phyloP scores from a whole-genome alignment of 352 stramenopile genomes.

The Achlya hypogyna region DNA sequence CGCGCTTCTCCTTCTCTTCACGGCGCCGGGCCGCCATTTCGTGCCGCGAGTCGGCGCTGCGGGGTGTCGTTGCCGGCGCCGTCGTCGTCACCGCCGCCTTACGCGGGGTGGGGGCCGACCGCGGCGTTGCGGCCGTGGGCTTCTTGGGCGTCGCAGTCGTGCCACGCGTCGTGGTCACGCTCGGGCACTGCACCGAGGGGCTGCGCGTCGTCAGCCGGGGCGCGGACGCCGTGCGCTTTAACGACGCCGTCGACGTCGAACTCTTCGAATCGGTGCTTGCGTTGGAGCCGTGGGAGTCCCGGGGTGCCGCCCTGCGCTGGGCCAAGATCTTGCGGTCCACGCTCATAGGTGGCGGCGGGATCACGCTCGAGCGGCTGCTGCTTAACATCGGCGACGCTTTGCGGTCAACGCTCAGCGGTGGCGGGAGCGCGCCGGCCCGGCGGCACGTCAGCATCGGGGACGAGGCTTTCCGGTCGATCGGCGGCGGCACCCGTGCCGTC shows the following conservation, averaged over 20 bases:
- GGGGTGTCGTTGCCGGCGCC: neutral
- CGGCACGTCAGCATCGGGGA: neutral
- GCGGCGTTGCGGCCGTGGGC: no score
- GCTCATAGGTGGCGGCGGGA: no score
- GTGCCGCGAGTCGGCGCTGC: neutral
- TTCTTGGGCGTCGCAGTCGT: neutral
- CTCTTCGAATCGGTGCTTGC: neutral
- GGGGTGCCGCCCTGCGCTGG: neutral
- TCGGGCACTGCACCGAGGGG: neutral
- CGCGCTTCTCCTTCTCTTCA: slow-evolving; percentile 20
- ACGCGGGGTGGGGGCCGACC: neutral
- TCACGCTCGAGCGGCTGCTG: no score
- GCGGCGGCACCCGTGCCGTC: no score
- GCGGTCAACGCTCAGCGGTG: neutral
- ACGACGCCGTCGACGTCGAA: neutral
- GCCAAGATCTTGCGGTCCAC: neutral
- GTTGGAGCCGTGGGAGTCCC: neutral
- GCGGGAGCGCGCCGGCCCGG: no score
- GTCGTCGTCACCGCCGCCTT: neutral
- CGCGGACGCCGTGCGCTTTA: neutral
- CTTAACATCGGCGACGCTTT: no score
- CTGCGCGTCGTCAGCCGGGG: neutral
- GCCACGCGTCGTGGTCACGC: neutral
- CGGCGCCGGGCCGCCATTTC: slow-evolving; percentile 7
- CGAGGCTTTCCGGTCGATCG: no score